Evolutionary conservation across 2,329 filamentous ascomycete genomes (phyloP), one percentile per base, ranked within the genome.

Genomic region (Hawksworthiomyces lignivorus): DNA sequence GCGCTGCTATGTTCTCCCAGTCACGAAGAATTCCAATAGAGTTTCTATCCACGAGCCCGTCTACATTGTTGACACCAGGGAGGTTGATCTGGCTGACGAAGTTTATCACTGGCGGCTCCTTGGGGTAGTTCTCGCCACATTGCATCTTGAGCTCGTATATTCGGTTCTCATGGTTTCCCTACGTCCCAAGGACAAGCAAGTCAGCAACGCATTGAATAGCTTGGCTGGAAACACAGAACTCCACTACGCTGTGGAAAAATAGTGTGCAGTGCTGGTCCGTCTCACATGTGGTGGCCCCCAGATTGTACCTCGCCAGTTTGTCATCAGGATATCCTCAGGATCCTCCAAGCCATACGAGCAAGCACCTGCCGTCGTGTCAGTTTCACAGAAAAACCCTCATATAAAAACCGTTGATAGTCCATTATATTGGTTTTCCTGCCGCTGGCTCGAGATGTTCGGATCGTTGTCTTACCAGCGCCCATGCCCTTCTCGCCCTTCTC

Each of bases 401-500:
- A n/a, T n/a, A n/a, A n/a, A n/a, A n/a, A n/a, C n/a, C n/a, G n/a
- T n/a, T n/a, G n/a, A n/a, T n/a, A n/a, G n/a, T n/a, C n/a, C n/a
- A n/a, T n/a, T n/a, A n/a, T n/a, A n/a, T n/a, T n/a, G n/a, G n/a
- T n/a, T n/a, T n/a, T n/a, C n/a, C n/a, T n/a, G n/a, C n/a, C n/a
- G n/a, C n/a, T n/a, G n/a, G n/a, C n/a, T n/a, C n/a, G n/a, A n/a
- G n/a, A n/a, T n/a, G n/a, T n/a, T n/a, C n/a, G n/a, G n/a, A n/a
- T n/a, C n/a, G 24, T 26, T 26, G 8, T 8, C 66, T 44, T 65
- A 87, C 87, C 87, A 62, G 90, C 88, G 58, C 92, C 90, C 50
- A 92, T 75, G 48, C 92, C 92, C 68, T 98, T 98, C 72, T 98
- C 92, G 58, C 92, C 92, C 72, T 97, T 97, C 72, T 98, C 92